Base-by-base conservation (phyloP, 78 protist species). In the Tieghemostelium lacteum region DNA sequence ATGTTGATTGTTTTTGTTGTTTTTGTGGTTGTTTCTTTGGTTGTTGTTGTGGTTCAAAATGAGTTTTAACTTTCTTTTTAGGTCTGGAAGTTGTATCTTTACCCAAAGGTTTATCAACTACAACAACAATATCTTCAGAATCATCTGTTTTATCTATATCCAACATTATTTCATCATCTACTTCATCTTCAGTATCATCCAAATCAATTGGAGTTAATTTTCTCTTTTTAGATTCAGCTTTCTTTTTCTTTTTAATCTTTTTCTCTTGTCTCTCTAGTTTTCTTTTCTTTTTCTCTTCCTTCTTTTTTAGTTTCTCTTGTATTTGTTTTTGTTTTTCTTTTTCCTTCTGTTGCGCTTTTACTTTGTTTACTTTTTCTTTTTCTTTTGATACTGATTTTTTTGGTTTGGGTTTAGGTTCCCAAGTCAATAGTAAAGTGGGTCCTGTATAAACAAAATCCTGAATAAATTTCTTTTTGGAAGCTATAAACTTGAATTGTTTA, bases 401-500 rank as follows among this genome's bases (percentile, higher is more conserved):
- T 5, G n/a, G 5, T 60, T 26, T 29, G 20, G n/a, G 14, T n/a
- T 37, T 60, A n/a, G 63, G 63, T 1, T 33, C 29, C 61, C 63
- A 50, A 20, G 60, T 33, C 10, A 71, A 22, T 8, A 31, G 19
- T 31, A 71, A 52, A 29, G 29, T 36, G 16, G 77, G 60, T 6
- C 77, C 77, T 20, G 19, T 45, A 22, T 71, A 50, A 52, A 19
- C 16, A n/a, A n/a, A n/a, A n/a, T n/a, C n/a, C 50, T 45, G 52
- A 55, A 50, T 71, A 36, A 36, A 33, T 71, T 71, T 50, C 63
- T 50, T 52, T 63, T 71, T 36, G 6, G 29, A 26, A 14, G 65
- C 77, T 4, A 71, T 71, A 8, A n/a, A 29, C 45, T 71, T 71
- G 50, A 71, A 71, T 20, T 71, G 37, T 28, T 19, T 33, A 60